Conservation (phyloP, 176 grass and related monocot genomes). For the Eleusine coracana region DNA sequence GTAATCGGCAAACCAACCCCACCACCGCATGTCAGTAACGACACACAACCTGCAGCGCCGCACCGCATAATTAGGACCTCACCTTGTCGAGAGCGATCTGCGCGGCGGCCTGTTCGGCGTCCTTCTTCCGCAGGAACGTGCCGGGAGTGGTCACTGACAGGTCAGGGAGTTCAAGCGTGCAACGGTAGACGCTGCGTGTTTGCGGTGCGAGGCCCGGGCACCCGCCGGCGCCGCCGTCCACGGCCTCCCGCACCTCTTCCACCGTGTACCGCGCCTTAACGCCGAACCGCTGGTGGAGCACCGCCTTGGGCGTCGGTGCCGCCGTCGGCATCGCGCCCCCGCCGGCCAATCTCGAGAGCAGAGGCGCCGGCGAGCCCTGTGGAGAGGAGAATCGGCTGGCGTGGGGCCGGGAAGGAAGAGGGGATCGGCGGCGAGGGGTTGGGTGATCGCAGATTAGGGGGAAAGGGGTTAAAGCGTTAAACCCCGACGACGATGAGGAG, state of each 20-base stretch:
- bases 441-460: constrained; percentile 27
- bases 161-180: constrained; percentile 66
- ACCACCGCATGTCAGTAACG: neutral
- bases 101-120: constrained; percentile 88
- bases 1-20: constrained; percentile 10
- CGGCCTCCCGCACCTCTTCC: constrained; percentile 65
- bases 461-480: constrained; percentile 19
- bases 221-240: constrained; percentile 32
- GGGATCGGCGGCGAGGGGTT: constrained; percentile 6
- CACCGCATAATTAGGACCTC: neutral
- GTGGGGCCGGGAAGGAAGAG: neutral
- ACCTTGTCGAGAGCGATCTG: constrained; percentile 94
- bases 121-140: constrained; percentile 79
- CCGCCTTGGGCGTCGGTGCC: constrained; percentile 71
- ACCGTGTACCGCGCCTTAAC: constrained; percentile 58
- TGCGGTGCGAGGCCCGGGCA: constrained; percentile 81
- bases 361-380: neutral
- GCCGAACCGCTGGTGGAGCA: constrained; percentile 83
- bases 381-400: neutral
- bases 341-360: neutral
- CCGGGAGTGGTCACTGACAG: constrained; percentile 73
- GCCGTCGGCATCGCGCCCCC: constrained; percentile 30
- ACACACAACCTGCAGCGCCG: neutral
- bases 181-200: constrained; percentile 66
- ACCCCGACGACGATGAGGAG: neutral